Evolutionary conservation across 805 yeast genomes (phyloP).

Genomic region (Debaryomyces prosopidis): DNA sequence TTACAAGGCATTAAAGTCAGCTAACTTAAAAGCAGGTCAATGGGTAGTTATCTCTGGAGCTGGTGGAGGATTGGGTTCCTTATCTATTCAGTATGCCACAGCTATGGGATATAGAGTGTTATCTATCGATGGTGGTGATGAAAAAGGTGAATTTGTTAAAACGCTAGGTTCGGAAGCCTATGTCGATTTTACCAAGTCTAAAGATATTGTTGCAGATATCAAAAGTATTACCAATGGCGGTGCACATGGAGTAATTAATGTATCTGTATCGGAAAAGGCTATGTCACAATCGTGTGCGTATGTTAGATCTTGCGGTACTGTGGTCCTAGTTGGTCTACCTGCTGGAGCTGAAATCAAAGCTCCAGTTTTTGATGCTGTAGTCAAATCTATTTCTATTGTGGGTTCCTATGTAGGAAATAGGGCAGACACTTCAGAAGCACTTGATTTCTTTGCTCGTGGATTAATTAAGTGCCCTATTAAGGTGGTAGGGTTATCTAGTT

Average conservation of each 20-base stretch:
- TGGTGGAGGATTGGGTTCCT: conserved; percentile 78
- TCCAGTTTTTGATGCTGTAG: conserved; percentile 42
- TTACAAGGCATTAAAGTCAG: conserved; percentile 66
- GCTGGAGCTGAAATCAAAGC: conserved; percentile 44
- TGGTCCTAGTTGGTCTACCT: conserved; percentile 47
- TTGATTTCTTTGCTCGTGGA: conserved; percentile 46
- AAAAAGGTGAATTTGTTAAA: conserved; percentile 57
- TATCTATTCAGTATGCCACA: conserved; percentile 73
- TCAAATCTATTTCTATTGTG: conserved; percentile 36
- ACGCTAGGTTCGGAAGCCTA: conserved; percentile 63
- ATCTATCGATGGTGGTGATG: conserved; percentile 76
- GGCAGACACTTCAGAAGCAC: conserved; percentile 46
- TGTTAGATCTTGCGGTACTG: conserved; percentile 43
- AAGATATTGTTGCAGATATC: conserved; percentile 50
- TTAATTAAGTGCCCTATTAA: conserved; percentile 43
- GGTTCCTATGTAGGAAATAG: conserved; percentile 50
- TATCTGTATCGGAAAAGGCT: conserved; percentile 55
- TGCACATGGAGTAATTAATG: conserved; percentile 51
- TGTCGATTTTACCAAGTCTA: conserved; percentile 54
- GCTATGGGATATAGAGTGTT: conserved; percentile 72
- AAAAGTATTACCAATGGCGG: conserved; percentile 57
- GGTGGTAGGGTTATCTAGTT: conserved; percentile 41
- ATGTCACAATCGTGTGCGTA: conserved; percentile 46
- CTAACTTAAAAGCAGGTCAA: conserved; percentile 60
- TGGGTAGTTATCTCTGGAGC: conserved; percentile 80